Evolutionary conservation across 2,329 filamentous ascomycete species (phyloP), one percentile per base, ranked within the genome.

Genomic region (Polychaeton citri): DNA sequence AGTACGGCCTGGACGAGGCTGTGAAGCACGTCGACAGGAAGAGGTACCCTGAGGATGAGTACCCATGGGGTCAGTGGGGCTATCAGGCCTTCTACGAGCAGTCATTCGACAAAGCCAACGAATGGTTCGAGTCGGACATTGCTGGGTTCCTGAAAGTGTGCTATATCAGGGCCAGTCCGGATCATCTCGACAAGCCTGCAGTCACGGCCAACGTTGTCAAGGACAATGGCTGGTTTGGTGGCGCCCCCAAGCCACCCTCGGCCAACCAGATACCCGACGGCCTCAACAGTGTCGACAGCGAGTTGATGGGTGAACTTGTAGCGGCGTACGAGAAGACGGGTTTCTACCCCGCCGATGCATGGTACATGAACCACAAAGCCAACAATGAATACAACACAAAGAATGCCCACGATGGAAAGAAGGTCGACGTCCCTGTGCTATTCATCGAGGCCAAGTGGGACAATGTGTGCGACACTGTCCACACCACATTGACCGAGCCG

Each of bases 31-130:
- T 64, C 5, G 59, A 69, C 43, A 59, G 65, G 7, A 57, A 63
- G 1, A 34, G 66, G 7, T 69, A 69, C 41, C 66, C 66, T 1
- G 53, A 49, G 12, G 58, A 61, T 19, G 35, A 66, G 41, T 66
- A 57, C 32, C 54, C 58, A 2, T 52, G 47, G 26, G 58, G 56
- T 4, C 58, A 58, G 36, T 60, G 51, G 47, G 46, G 52, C 3
- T 61, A 61, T 42, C 47, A 52, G 41, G 39, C 38, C 10, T 57
- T 49, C 42, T 58, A 60, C 38, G 47, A 54, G 26, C 40, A 43
- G 15, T 32, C 40, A 6, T 54, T 54, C 19, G 52, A 52, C 1
- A 35, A 37, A 13, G 40, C 43, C 4, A 43, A 36, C 8, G 34
- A 36, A 2, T 41, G 35, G 21, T 35, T 42, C 21, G 41, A 39